Evolutionary conservation across 495 filamentous ascomycete genomes (phyloP).

Genomic region (Aspergillus indologenus): DNA sequence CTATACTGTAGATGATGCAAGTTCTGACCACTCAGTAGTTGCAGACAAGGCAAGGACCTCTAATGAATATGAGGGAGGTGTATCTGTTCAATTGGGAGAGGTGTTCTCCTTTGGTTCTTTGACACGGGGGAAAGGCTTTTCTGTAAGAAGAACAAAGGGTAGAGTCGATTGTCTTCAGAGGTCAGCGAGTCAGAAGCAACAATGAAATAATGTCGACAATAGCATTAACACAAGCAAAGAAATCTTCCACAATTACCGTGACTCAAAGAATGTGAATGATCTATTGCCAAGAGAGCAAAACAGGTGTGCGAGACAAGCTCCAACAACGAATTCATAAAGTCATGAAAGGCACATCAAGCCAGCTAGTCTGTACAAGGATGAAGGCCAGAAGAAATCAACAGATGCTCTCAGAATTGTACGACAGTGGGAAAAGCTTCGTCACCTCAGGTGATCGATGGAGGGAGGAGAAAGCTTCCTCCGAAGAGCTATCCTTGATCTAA

Average conservation of each 20-base stretch:
- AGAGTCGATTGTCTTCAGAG: background rate
- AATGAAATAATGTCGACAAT: background rate
- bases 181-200: background rate
- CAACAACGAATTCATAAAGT: background rate
- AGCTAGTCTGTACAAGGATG: background rate
- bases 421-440: background rate
- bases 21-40: background rate
- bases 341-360: background rate
- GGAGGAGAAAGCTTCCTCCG: slow-evolving; percentile 1
- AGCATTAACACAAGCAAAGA: background rate
- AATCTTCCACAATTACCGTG: too few species aligned
- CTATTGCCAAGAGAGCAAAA: background rate
- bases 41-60: background rate
- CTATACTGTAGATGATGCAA: background rate
- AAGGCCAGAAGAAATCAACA: background rate
- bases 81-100: background rate
- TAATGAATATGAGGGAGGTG: background rate
- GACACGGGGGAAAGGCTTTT: background rate
- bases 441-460: background rate
- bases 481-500: slow-evolving; percentile 5
- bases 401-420: background rate
- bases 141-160: background rate
- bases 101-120: background rate
- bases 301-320: background rate
- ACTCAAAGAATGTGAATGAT: background rate